A percentile compares a stretch with the other conserved stretches of the same genome.
Evolutionary conservation across 2,329 filamentous ascomycete genomes (phyloP).

Genomic region (Paramyrothecium sp.): DNA sequence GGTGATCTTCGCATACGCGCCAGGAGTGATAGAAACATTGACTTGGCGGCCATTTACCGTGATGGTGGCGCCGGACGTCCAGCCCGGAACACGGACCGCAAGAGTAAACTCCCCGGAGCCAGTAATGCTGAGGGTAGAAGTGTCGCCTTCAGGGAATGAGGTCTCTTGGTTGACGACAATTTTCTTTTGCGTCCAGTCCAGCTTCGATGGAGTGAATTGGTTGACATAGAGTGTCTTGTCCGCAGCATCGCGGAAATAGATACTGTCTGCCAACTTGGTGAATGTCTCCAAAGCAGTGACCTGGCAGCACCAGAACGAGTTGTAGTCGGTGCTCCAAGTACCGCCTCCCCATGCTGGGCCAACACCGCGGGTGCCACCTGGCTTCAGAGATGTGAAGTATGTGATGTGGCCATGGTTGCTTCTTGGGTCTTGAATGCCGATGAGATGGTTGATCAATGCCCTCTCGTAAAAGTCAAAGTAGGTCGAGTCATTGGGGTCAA

Average conservation of each 20-base stretch:
- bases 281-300: conserved; percentile 51
- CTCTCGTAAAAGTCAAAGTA: conserved; percentile 56
- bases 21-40: conserved; percentile 24
- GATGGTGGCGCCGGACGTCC: conserved; percentile 38
- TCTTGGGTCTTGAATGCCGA: conserved; percentile 45
- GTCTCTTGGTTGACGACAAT: conserved; percentile 42
- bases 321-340: conserved; percentile 52
- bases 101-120: conserved; percentile 33
- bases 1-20: conserved; percentile 38
- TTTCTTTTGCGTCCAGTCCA: conserved; percentile 40
- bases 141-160: conserved; percentile 38
- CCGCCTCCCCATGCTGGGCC: conserved; percentile 53
- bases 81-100: conserved; percentile 33
- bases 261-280: conserved; percentile 51
- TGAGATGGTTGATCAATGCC: conserved; percentile 47
- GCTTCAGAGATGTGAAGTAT: conserved; percentile 49
- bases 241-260: conserved; percentile 43
- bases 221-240: conserved; percentile 43
- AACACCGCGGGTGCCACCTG: conserved; percentile 45
- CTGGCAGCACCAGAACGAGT: conserved; percentile 54
- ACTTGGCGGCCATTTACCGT: conserved; percentile 37
- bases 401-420: conserved; percentile 47
- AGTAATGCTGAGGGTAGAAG: conserved; percentile 33
- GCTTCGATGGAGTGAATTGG: conserved; percentile 43
- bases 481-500: conserved; percentile 32